Conservation (phyloP, 176 grass and related monocot genomes). For the Carex scoparia region DNA sequence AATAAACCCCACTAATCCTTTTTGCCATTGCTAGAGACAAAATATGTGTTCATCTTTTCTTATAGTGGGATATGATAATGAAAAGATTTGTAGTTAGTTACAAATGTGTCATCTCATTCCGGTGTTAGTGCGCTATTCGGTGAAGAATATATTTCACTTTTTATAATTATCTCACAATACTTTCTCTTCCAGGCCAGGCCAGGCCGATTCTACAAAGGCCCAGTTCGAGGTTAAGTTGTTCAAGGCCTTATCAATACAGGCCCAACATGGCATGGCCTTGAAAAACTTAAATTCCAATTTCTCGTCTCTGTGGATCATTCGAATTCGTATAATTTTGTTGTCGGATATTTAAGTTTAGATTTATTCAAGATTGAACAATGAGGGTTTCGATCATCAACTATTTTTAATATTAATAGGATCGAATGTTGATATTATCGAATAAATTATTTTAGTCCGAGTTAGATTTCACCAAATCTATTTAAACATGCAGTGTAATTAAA, state of each 20-base stretch:
- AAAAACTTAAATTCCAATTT: background rate
- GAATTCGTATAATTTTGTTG: too few species aligned
- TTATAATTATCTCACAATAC: background rate
- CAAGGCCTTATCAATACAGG: background rate
- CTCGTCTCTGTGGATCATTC: too few species aligned
- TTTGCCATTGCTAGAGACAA: background rate
- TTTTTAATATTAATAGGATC: too few species aligned
- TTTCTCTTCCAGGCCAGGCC: background rate
- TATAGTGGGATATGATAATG: background rate
- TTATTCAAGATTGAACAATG: too few species aligned
- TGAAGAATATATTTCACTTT: too few species aligned
- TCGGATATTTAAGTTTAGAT: too few species aligned
- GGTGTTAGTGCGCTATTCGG: background rate
- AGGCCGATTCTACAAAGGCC: background rate
- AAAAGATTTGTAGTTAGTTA: background rate
- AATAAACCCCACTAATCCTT: background rate
- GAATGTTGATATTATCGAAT: too few species aligned
- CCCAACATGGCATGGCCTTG: background rate
- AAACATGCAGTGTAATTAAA: too few species aligned
- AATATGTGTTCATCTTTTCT: background rate
- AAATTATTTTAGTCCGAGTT: too few species aligned
- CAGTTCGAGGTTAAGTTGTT: background rate
- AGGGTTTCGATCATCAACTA: too few species aligned
- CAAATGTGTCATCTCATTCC: background rate
- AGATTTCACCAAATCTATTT: too few species aligned